phyloP scores from a whole-genome alignment of 1,139 yeast species.

The Candida pseudoviswanathii region DNA sequence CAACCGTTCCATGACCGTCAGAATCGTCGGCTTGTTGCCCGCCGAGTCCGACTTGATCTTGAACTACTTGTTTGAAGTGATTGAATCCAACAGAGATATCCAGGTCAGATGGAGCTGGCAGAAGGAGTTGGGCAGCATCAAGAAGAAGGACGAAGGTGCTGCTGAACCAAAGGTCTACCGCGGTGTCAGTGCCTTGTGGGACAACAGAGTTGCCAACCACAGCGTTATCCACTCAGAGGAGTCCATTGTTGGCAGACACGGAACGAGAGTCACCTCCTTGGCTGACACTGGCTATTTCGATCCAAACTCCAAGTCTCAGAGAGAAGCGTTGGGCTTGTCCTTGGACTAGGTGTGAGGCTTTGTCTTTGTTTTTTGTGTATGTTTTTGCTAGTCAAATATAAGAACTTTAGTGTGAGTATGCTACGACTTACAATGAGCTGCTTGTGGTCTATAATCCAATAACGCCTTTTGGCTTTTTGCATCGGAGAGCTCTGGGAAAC shows the following conservation, averaged over 20 bases:
- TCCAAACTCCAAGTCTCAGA: slow-evolving; percentile 51
- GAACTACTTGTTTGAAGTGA: slow-evolving; percentile 34
- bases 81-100: slow-evolving; percentile 38
- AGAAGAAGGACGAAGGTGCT: slow-evolving; percentile 1
- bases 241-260: slow-evolving; percentile 53
- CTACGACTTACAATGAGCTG: no score
- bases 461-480: no score
- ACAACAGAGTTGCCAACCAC: slow-evolving; percentile 55
- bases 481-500: no score
- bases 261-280: slow-evolving; percentile 58
- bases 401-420: no score
- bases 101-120: slow-evolving; percentile 59
- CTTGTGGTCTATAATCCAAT: no score
- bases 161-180: slow-evolving; percentile 46
- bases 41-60: slow-evolving; percentile 33
- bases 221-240: slow-evolving; percentile 54
- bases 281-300: slow-evolving; percentile 58
- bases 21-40: slow-evolving; percentile 37
- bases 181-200: slow-evolving; percentile 62
- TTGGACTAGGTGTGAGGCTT: no score
- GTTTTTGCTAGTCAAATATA: no score
- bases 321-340: slow-evolving; percentile 52
- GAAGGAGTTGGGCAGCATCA: slow-evolving; percentile 4
- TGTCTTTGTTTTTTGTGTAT: no score
- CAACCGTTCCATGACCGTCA: slow-evolving; percentile 36